Conservation (phyloP, 225 moss, liverwort and hornwort species). For the Polytrichum formosum region DNA sequence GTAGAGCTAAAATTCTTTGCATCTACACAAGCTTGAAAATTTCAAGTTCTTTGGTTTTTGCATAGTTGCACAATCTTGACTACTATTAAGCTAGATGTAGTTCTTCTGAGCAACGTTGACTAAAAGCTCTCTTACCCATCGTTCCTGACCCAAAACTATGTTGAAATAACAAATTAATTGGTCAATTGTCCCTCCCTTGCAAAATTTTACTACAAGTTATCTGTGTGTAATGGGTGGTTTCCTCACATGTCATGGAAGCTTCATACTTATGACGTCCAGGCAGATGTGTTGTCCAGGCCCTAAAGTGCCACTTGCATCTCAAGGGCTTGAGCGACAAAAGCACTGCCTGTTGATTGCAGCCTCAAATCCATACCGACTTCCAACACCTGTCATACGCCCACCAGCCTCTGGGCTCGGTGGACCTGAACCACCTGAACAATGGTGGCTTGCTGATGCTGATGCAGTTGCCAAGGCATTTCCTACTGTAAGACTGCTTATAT, state of each 20-base stretch:
- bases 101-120: too few relatives aligned
- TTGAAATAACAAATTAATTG: too few relatives aligned
- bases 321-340: constrained; percentile 59
- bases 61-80: too few relatives aligned
- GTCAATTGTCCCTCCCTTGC: too few relatives aligned
- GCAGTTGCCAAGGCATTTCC: constrained; percentile 77
- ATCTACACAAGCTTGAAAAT: too few relatives aligned
- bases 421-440: constrained; percentile 67
- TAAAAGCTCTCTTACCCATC: too few relatives aligned
- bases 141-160: too few relatives aligned
- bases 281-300: constrained; percentile 98
- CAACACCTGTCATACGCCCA: constrained; percentile 65
- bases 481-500: constrained; percentile 15
- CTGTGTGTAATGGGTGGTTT: neutral
- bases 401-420: constrained; percentile 42
- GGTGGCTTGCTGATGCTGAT: constrained; percentile 96
- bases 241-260: constrained; percentile 3
- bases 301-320: constrained; percentile 49
- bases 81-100: too few relatives aligned
- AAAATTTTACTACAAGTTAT: too few relatives aligned
- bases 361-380: constrained; percentile 76
- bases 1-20: too few relatives aligned
- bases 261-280: constrained; percentile 25
- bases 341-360: constrained; percentile 84
- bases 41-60: too few relatives aligned